Evolutionary conservation across 768 basidiomycete species (phyloP), one percentile per base, ranked within the genome.

Genomic region (Lactarius deliciosus): DNA sequence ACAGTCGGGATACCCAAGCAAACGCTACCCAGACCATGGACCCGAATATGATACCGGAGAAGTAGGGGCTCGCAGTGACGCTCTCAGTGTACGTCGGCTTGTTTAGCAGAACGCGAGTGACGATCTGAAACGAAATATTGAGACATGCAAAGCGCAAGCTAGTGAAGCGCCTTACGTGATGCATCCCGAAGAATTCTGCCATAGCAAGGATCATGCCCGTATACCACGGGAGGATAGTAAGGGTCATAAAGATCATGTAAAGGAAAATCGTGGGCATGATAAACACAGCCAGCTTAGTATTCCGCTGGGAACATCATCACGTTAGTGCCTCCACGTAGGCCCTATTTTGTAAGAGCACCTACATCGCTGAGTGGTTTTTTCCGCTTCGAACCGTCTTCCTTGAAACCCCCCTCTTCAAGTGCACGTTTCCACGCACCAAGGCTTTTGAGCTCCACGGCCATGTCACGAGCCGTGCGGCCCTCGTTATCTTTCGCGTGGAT

Each of bases 391-490:
- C 92, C 93, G 61, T 90, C 85, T 72, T 91, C 89, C 60, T 86
- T 85, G 81, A 90, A 83, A 0, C 92, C 93, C 18, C 92, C 91
- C 72, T 97, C 95, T 73, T 92, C 89, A 70, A 98, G 76, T 0
- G 92, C 96, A 16, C 90, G 85, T 74, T 89, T 90, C 89, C 91
- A 98, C 2, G 96, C 91, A 7, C 89, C 92, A 30, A 95, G 74
- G 69, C 91, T 92, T 78, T 97, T 97, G 56, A 98, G 80, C 76
- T 97, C 94, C 15, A 87, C 82, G 0, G 97, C 96, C 93, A 99
- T 96, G 72, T 98, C 97, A 66, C 90, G 81, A 57, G 96, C 87
- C 1, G 94, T 96, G 73, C 97, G 86, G 8, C 92, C 91, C 61
- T 89, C 87, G 11, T 82, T 85, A 71, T 97, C 95, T 73, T 91